Evolutionary conservation across 306 rosid genomes (phyloP), one percentile per base, ranked within the genome.

Genomic region (Casuarina glauca): DNA sequence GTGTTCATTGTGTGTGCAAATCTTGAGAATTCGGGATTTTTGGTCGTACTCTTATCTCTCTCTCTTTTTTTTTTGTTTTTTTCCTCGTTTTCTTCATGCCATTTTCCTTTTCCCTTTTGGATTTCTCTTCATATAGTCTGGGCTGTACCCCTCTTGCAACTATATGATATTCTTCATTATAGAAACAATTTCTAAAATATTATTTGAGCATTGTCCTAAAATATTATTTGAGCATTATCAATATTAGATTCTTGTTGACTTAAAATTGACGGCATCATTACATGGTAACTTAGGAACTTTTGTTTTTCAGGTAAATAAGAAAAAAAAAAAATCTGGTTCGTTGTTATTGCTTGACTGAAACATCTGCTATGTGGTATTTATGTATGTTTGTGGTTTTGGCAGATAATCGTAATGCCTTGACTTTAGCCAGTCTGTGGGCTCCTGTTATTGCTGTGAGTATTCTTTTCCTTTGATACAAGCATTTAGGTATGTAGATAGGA

Each of bases 381-480:
- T 72, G 3, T 71, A 32, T 80, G 54, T 46, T 48, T 81, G 41
- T 62, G 66, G 68, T 70, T 84, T 83, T 82, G 83, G 86, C 97
- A 95, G 98, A 85, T 1, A 95, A 95, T 86, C 74, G 92, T 69
- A 92, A 95, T 78, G 81, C 61, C 69, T 86, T 90, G 72, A 95
- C 99, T 15, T 7, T 95, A 45, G 89, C 77, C 73, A 87, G 94
- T 89, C 81, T 95, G 64, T 95, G 99, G 99, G 89, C 96, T 83
- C 99, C 99, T 82, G 97, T 95, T 78, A 86, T 92, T 82, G 97
- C 97, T 77, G 99, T 95, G 86, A 93, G 99, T 91, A 79, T 77
- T 83, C 61, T 78, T 83, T 72, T 60, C 50, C 49, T 62, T 76
- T 71, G 52, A 77, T 75, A 79, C 74, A 11, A 1, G 67, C 72